Evolutionary conservation across 768 basidiomycete genomes (phyloP), one percentile per base, ranked within the genome.

Genomic region (Psilocybe sp.): DNA sequence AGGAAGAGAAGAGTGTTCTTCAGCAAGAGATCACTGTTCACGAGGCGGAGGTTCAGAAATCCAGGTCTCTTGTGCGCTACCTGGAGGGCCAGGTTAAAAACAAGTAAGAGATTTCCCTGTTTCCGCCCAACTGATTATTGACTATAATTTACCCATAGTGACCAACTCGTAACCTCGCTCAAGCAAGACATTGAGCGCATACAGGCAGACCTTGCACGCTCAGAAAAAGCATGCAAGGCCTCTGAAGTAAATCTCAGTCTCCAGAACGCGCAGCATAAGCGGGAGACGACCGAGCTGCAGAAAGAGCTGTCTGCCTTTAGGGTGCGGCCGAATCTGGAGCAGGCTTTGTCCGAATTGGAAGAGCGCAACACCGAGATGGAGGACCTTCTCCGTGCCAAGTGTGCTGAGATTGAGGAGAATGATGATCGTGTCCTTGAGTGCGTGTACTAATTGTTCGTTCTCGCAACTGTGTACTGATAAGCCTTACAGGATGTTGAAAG

Each of bases 351-450:
- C 2, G 82, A 86, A 49, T 71, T 91, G 34, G 78, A 84, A 60
- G 85, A 87, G 60, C 80, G 78, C 55, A 87, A 84, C 57, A 76
- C 71, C 33, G 87, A 90, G 62, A 85, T 90, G 83, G 89, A 92
- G 56, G 81, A 82, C 40, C 69, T 89, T 39, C 68, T 92, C 39
- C 75, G 75, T 49, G 71, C 67, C 38, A 92, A 90, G 65, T 87
- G 84, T 52, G 65, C 74, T 12, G 89, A 92, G 68, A 89, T 92
- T 49, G 89, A 92, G 61, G 87, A 86, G 58, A 88, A 92, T 49
- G 89, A 92, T 58, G 90, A 92, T 60, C 80, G 80, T 33, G 80
- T 83, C 45, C 79, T 92, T 52, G 86, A 85, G 89, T 92, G 67
- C 57, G 85, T 74, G 13, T 43, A 57, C 31, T 43, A 16, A 16